Evolutionary conservation across 1,284 basidiomycete genomes (phyloP), one percentile per base, ranked within the genome.

Genomic region (Apiotrichum mycotoxinovorans): DNA sequence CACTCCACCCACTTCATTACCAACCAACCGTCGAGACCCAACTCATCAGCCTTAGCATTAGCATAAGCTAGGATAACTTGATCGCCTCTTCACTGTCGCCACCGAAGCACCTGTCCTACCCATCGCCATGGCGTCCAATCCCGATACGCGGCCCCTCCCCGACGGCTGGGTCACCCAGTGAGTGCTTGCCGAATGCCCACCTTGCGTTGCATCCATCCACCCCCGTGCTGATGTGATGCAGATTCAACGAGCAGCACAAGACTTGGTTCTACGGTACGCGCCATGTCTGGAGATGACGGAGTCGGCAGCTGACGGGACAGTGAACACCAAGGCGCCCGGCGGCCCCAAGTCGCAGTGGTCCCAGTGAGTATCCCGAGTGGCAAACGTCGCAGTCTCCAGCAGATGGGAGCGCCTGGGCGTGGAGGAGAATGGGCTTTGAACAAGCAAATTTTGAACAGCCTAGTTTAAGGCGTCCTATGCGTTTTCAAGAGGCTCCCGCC

Each of bases 211-310:
- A 25, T 30, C 27, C 3, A 34, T 37, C 27, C 35, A 26, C 23
- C 43, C 26, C 23, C 18, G 4, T 17, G 45, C 41, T 37, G 5
- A 42, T 33, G 23, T 18, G n/a, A n/a, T n/a, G n/a, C 45, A 74
- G 73, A 51, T 75, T 71, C 61, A 73, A 78, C 62, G 54, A 66
- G n/a, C 63, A 74, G n/a, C 69, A 79, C 65, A 67, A 76, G 46
- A 65, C 75, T 1, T 77, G 74, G 73, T 79, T 77, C 67, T 79
- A 78, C 64, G 75, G 50, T 52, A 37, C 26, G 11, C 7, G 3
- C 7, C 1, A 11, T 12, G 12, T 17, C 11, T 7, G 25, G 14
- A 8, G 15, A 20, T n/a, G n/a, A n/a, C n/a, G n/a, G n/a, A n/a
- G n/a, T n/a, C n/a, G n/a, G 12, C 23, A 18, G 11, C 26, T 15